Conservation (phyloP, 1,139 yeast species). For the Suhomyces chickasaworum region DNA sequence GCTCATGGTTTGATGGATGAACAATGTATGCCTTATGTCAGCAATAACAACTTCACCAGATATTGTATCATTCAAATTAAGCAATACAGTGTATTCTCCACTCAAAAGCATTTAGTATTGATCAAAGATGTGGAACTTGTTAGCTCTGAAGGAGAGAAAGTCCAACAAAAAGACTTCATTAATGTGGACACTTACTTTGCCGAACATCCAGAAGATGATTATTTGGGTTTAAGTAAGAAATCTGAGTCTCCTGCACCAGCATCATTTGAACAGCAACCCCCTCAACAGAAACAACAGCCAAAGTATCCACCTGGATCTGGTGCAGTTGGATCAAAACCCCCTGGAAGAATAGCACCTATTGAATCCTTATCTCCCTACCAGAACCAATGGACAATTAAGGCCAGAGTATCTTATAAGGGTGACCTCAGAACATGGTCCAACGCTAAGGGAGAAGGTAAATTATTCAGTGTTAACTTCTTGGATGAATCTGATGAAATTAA, state of each 20-base stretch:
- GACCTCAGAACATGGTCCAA: constrained; percentile 89
- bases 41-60: constrained; percentile 42
- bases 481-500: constrained; percentile 97
- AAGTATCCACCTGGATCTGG: constrained; percentile 22
- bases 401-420: constrained; percentile 84
- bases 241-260: constrained; percentile 21
- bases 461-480: constrained; percentile 82
- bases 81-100: constrained; percentile 49
- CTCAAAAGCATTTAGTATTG: constrained; percentile 56
- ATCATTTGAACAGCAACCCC: constrained; percentile 8
- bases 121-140: constrained; percentile 55
- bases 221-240: constrained; percentile 26
- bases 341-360: constrained; percentile 60
- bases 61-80: constrained; percentile 39
- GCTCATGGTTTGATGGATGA: constrained; percentile 70
- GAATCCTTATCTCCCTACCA: constrained; percentile 92
- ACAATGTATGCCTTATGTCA: constrained; percentile 53
- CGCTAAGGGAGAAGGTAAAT: constrained; percentile 83
- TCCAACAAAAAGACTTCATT: constrained; percentile 38
- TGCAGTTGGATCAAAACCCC: constrained; percentile 16
- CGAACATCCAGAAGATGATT: constrained; percentile 57
- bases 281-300: constrained; percentile 13
- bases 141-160: constrained; percentile 41
- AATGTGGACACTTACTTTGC: constrained; percentile 56
- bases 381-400: constrained; percentile 89